Conservation (phyloP, 2,329 filamentous ascomycete genomes). For the Pseudogymnoascus verrucosus region DNA sequence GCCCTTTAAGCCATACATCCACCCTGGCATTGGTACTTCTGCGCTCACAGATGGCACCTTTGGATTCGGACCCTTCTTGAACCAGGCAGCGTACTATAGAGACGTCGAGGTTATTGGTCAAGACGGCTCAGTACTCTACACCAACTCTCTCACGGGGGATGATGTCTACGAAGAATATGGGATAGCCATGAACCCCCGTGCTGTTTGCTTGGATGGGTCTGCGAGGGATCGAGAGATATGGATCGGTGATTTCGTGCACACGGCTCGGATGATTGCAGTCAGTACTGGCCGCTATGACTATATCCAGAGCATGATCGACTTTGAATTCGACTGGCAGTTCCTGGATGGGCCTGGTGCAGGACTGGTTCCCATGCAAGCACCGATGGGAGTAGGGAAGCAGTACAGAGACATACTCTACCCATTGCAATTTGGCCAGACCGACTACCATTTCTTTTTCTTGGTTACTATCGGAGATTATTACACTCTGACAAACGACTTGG, state of each 20-base stretch:
- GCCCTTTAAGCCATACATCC: conserved; percentile 13
- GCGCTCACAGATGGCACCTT: conserved; percentile 27
- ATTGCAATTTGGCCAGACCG: conserved; percentile 4
- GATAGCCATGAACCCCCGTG: conserved; percentile 27
- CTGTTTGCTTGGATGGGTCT: conserved; percentile 34
- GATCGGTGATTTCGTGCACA: conserved; percentile 37
- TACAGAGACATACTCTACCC: conserved; percentile 11
- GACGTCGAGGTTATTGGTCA: conserved; percentile 25
- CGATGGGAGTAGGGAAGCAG: conserved; percentile 10
- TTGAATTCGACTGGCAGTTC: conserved; percentile 24
- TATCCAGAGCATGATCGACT: conserved; percentile 29
- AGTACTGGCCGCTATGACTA: conserved; percentile 32
- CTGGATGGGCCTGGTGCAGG: conserved; percentile 1
- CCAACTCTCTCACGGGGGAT: conserved; percentile 22
- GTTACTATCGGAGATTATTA: not conserved
- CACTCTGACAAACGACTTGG: not conserved
- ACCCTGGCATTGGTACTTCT: conserved; percentile 11
- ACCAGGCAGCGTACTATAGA: conserved; percentile 31
- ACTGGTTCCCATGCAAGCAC: conserved; percentile 10
- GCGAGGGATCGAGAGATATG: conserved; percentile 36
- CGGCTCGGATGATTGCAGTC: conserved; percentile 29
- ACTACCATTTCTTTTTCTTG: conserved; percentile 4
- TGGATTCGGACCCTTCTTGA: conserved; percentile 35
- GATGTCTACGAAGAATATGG: conserved; percentile 32
- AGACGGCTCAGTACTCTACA: conserved; percentile 27